phyloP scores from a whole-genome alignment of 495 filamentous ascomycete species.

The Xylaria flabelliformis region DNA sequence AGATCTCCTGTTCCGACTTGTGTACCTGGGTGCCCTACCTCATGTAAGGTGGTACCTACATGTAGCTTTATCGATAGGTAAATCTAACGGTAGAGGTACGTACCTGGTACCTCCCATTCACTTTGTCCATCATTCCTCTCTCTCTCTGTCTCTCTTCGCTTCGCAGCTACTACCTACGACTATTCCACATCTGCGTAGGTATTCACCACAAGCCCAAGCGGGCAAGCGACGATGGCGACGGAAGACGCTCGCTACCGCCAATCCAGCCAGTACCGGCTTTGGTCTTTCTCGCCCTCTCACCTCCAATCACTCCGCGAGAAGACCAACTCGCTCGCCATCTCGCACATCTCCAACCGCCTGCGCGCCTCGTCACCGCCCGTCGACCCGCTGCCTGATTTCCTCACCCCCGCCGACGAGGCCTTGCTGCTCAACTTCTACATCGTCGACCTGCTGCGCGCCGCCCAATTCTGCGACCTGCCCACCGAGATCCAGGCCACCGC shows the following conservation, averaged over 20 bases:
- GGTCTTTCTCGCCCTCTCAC: slow-evolving; percentile 85
- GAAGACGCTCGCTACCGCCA: slow-evolving; percentile 93
- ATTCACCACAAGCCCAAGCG: not conserved
- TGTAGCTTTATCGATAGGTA: too few relatives aligned
- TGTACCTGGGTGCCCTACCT: too few relatives aligned
- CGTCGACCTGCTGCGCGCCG: slow-evolving; percentile 73
- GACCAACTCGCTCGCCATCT: slow-evolving; percentile 76
- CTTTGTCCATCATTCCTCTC: too few relatives aligned
- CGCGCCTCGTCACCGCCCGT: slow-evolving; percentile 40
- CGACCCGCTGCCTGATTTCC: slow-evolving; percentile 66
- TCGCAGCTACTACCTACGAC: too few relatives aligned
- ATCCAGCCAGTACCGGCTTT: slow-evolving; percentile 86
- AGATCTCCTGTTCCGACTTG: too few relatives aligned
- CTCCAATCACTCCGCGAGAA: slow-evolving; percentile 71
- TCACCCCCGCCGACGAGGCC: slow-evolving; percentile 80
- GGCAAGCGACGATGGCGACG: slow-evolving; percentile 47
- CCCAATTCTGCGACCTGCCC: slow-evolving; percentile 76
- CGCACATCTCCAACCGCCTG: slow-evolving; percentile 65
- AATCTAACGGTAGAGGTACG: too few relatives aligned
- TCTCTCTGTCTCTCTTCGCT: too few relatives aligned
- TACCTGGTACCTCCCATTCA: too few relatives aligned
- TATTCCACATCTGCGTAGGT: not conserved
- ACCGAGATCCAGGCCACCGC: slow-evolving; percentile 88
- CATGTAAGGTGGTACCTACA: too few relatives aligned
- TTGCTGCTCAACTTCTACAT: slow-evolving; percentile 82